Base-by-base conservation (phyloP, 257 asterid genomes). In the Buddleja alternifolia region DNA sequence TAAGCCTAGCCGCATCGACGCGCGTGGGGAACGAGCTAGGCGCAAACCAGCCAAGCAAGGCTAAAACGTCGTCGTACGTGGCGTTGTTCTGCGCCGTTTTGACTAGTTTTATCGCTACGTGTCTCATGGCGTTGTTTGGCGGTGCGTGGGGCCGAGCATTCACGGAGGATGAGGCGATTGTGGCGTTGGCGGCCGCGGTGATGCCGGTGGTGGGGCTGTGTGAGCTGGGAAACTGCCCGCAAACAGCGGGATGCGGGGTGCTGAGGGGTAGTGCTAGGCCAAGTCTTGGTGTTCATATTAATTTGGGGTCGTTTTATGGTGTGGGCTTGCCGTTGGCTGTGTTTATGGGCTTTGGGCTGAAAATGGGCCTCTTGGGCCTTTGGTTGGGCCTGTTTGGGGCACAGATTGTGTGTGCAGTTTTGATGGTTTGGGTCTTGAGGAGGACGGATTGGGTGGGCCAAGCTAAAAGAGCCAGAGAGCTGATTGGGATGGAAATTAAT, bases 161-260 rank as follows among this genome's bases (percentile, higher is more conserved):
- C 54, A 89, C 94, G 6, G 56, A 55, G 0, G 94, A 83, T 8
- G 81, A 60, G 15, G 70, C 77, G 1, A 72, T 81, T 17, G 34
- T 76, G 24, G 53, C 48, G 7, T 53, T 89, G 42, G 76, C 85
- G 8, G 80, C 91, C 4, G 58, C 73, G 20, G 65, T 81, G 0
- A 73, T 88, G 84, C 88, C 93, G 55, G 81, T 89, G 54, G 82
- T 85, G 63, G 93, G 88, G 34, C 82, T 89, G 52, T 86, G 95
- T 42, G 96, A 89, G 78, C 80, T 90, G 39, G 94, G 94, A 0
- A 86, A 86, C 85, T 84, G 84, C 69, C 90, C 88, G 10, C 97
- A 86, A 64, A 88, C 97, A 8, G 71, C 91, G 5, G 82, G 88
- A 1, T 85, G 95, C 47, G 96, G 96, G 76, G 86, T 80, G 47